Evolutionary conservation across 2,329 filamentous ascomycete species (phyloP).

Genomic region (Phialophora chinensis): DNA sequence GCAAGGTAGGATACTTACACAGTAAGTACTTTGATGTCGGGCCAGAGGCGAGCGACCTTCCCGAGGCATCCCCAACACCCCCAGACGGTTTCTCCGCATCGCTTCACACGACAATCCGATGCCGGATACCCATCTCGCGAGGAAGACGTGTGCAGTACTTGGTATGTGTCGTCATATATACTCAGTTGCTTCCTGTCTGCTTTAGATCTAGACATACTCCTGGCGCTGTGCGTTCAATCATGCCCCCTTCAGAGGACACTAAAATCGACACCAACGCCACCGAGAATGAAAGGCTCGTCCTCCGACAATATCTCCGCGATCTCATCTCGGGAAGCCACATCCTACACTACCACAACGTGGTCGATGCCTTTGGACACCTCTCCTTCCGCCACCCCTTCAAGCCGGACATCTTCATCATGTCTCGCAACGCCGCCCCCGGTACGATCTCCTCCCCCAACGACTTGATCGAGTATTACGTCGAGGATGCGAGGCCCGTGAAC

Average conservation of each 20-base stretch:
- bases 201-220: background rate
- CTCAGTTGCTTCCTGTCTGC: background rate
- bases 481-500: conserved; percentile 51
- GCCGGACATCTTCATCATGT: conserved; percentile 56
- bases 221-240: background rate
- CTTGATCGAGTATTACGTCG: conserved; percentile 55
- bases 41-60: background rate
- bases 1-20: too few species aligned
- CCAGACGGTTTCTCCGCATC: background rate
- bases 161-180: background rate
- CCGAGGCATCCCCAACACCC: background rate
- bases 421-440: conserved; percentile 55
- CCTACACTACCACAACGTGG: conserved; percentile 46
- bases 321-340: conserved; percentile 59
- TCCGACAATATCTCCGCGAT: conserved; percentile 22
- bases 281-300: background rate
- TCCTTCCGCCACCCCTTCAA: conserved; percentile 58
- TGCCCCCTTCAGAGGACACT: background rate
- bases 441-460: conserved; percentile 53
- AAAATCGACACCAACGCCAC: background rate
- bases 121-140: too few species aligned
- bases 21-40: too few species aligned
- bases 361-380: conserved; percentile 63
- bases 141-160: background rate
- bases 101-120: background rate